Evolutionary conservation across 2,329 filamentous ascomycete genomes (phyloP).

Genomic region (Purpureocillium lavendulum): DNA sequence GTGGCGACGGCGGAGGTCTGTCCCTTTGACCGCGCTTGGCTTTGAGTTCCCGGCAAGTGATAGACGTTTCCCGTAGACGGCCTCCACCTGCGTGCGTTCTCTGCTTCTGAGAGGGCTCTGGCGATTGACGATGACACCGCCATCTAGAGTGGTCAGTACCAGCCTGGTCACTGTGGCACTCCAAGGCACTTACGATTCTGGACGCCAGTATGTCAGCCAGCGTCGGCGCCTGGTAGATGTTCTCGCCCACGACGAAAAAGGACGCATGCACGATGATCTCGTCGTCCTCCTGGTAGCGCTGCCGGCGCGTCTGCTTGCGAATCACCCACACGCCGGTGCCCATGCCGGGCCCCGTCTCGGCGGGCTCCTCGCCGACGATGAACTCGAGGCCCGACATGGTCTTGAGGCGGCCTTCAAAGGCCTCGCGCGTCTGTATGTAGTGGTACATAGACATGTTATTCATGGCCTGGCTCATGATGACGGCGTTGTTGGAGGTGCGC

Average conservation of each 20-base stretch:
- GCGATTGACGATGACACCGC: slow-evolving; percentile 47
- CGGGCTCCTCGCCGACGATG: slow-evolving; percentile 56
- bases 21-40: background rate
- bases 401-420: slow-evolving; percentile 53
- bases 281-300: slow-evolving; percentile 45
- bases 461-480: slow-evolving; percentile 53
- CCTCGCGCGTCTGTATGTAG: slow-evolving; percentile 51
- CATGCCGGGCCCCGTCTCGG: slow-evolving; percentile 54
- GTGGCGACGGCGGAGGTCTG: slow-evolving; percentile 21
- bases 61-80: slow-evolving; percentile 46
- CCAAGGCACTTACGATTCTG: slow-evolving; percentile 39
- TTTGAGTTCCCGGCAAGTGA: slow-evolving; percentile 24
- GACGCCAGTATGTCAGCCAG: slow-evolving; percentile 51
- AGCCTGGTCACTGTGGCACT: background rate
- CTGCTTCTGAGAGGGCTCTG: slow-evolving; percentile 41
- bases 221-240: slow-evolving; percentile 59
- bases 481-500: slow-evolving; percentile 57
- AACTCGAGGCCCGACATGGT: slow-evolving; percentile 62
- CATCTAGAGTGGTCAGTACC: slow-evolving; percentile 26
- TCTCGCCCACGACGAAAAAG: slow-evolving; percentile 58
- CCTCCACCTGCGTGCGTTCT: slow-evolving; percentile 44
- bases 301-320: slow-evolving; percentile 56
- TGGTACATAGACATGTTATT: slow-evolving; percentile 51
- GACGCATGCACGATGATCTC: slow-evolving; percentile 50
- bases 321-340: slow-evolving; percentile 64